Evolutionary conservation across 1,284 basidiomycete genomes (phyloP), one percentile per base, ranked within the genome.

Genomic region (Puccinia polysora): DNA sequence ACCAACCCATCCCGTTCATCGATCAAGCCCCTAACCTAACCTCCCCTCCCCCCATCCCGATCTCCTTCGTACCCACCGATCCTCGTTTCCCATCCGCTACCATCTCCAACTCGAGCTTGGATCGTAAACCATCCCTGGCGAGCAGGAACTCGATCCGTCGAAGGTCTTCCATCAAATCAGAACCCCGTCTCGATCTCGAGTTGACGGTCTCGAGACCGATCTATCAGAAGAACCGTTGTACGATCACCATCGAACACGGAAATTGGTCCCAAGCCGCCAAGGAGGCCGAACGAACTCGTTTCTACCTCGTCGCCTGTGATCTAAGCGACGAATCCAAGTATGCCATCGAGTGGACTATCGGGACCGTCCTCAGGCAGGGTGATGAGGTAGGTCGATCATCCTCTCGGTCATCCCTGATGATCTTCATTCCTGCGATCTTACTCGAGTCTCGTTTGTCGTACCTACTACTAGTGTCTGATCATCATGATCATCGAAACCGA

Each of bases 291-390:
- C 28, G 68, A 15, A 52, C 68, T 52, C 40, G 68, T 0, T 70
- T 62, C 25, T 70, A 70, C 62, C 25, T 70, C 20, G 68, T 70
- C 15, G 68, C 68, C 25, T 59, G 68, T 58, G 68, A 70, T 43
- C 55, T 70, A 18, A 70, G 68, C 49, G 68, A 70, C 5, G 68
- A 70, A 40, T 70, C 68, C 1, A 70, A 53, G 49, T 62, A 70
- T 40, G 68, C 68, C 4, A 70, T 70, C 30, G 68, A 70, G 55
- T 70, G 68, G 68, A 70, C 68, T n/a, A 70, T 70, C 30, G 68
- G 68, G 25, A 70, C 68, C 18, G 68, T 70, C 14, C 34, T 70
- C 25, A 58, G 68, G 43, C 68, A 70, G 28, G 68, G 68, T 18
- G 68, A 70, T 45, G 68, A 70, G 45, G 65, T 69, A 8, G 14